Percentiles rank a stretch among this genome's conserved stretches.
Evolutionary conservation across 768 basidiomycete species (phyloP).

Genomic region (Tubosaeta sp.): DNA sequence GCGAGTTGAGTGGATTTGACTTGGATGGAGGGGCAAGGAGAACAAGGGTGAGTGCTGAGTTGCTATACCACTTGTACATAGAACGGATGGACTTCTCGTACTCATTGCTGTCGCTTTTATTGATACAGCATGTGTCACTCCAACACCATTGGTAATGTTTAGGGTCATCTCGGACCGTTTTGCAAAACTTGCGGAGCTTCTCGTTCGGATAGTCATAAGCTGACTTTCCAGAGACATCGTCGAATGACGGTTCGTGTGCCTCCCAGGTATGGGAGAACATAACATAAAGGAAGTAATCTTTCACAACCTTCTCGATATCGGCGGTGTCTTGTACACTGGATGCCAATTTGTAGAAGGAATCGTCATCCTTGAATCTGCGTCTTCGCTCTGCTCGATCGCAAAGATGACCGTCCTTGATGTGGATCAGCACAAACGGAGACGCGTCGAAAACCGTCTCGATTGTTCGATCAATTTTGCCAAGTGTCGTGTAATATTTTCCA

Average conservation of each 20-base stretch:
- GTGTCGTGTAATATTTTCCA: background rate
- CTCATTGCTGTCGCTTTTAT: background rate
- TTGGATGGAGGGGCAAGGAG: slow-evolving; percentile 4
- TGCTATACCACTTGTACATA: slow-evolving; percentile 16
- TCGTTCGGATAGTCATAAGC: slow-evolving; percentile 1
- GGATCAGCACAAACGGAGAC: slow-evolving; percentile 10
- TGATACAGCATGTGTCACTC: no score
- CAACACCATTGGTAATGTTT: slow-evolving; percentile 5
- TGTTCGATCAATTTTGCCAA: background rate
- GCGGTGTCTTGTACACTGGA: background rate
- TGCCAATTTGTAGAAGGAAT: background rate
- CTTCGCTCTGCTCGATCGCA: background rate
- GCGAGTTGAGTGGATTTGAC: background rate
- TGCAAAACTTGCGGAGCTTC: slow-evolving; percentile 9
- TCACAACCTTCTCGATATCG: slow-evolving; percentile 1
- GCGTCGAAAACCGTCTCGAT: background rate
- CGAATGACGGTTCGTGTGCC: slow-evolving; percentile 6
- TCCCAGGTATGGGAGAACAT: slow-evolving; percentile 19
- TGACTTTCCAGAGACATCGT: background rate
- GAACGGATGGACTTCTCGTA: slow-evolving; percentile 5
- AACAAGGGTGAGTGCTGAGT: slow-evolving; percentile 11
- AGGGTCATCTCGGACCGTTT: slow-evolving; percentile 1
- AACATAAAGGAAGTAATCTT: slow-evolving; percentile 8
- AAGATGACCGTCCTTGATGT: slow-evolving; percentile 5
- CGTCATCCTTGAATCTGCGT: background rate